Evolutionary conservation across 495 filamentous ascomycete species (phyloP).

Genomic region (Penicillium samsonianum): DNA sequence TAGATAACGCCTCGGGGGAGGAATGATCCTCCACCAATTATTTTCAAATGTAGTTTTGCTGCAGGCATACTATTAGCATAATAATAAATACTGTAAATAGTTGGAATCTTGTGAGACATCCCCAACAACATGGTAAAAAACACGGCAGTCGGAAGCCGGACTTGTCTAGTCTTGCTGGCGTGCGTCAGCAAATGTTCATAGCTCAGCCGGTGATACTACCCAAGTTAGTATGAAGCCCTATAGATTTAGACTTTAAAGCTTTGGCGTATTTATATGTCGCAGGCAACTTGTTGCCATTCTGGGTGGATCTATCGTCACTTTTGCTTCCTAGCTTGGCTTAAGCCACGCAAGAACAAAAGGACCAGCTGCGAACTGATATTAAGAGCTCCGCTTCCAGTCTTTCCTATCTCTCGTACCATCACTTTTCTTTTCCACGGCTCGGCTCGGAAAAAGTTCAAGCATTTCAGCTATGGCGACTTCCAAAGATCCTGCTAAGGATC

Average conservation of each 20-base stretch:
- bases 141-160: no score
- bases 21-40: no score
- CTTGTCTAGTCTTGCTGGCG: neutral
- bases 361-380: neutral
- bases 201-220: neutral
- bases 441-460: neutral
- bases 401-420: neutral
- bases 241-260: neutral
- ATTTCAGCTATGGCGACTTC: slow-evolving; percentile 4
- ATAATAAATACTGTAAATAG: neutral
- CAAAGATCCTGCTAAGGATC: slow-evolving; percentile 5
- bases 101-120: neutral
- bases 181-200: neutral
- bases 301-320: slow-evolving; percentile 8
- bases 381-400: neutral
- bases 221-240: neutral
- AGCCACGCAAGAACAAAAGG: neutral
- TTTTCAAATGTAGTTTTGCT: neutral
- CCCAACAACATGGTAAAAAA: neutral
- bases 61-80: neutral
- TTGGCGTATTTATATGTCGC: neutral
- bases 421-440: neutral
- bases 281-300: neutral
- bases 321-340: neutral
- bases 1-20: no score